phyloP scores from a whole-genome alignment of 2,329 filamentous ascomycete genomes.

The Paecilomyces sp. region DNA sequence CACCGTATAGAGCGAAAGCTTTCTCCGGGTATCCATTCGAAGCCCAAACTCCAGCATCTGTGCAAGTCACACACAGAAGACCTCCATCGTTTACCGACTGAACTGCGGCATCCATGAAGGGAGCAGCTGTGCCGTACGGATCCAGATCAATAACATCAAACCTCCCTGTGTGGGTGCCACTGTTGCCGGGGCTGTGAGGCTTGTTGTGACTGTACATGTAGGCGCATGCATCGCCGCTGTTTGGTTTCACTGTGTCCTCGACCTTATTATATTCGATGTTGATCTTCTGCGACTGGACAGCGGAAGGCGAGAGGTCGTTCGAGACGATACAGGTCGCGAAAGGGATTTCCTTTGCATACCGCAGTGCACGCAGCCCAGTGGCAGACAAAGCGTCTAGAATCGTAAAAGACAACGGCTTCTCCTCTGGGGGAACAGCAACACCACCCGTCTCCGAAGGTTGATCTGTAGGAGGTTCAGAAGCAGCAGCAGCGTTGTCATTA shows the following conservation, averaged over 20 bases:
- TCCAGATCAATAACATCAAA: constrained; percentile 97
- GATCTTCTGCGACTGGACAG: constrained; percentile 70
- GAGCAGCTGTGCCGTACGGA: constrained; percentile 87
- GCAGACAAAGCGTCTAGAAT: constrained; percentile 94
- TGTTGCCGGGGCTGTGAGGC: constrained; percentile 30
- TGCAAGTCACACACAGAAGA: constrained; percentile 90
- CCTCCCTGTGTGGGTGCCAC: constrained; percentile 38
- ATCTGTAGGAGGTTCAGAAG: not conserved
- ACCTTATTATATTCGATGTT: constrained; percentile 82
- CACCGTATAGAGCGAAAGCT: constrained; percentile 87
- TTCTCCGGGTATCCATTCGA: constrained; percentile 94
- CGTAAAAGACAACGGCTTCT: constrained; percentile 52
- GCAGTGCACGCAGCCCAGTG: constrained; percentile 80
- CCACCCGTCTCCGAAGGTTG: constrained; percentile 1
- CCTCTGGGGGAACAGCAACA: constrained; percentile 15
- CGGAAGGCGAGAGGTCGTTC: constrained; percentile 77
- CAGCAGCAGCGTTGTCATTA: constrained; percentile 3
- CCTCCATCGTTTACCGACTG: constrained; percentile 84
- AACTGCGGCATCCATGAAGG: constrained; percentile 85
- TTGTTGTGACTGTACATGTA: constrained; percentile 77
- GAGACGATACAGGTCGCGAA: constrained; percentile 75
- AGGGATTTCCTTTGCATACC: constrained; percentile 87
- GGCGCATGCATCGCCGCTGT: constrained; percentile 73
- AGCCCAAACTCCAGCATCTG: constrained; percentile 90
- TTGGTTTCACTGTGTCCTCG: constrained; percentile 61